Evolutionary conservation across 768 basidiomycete species (phyloP), one percentile per base, ranked within the genome.

Genomic region (Sutorius australiensis): DNA sequence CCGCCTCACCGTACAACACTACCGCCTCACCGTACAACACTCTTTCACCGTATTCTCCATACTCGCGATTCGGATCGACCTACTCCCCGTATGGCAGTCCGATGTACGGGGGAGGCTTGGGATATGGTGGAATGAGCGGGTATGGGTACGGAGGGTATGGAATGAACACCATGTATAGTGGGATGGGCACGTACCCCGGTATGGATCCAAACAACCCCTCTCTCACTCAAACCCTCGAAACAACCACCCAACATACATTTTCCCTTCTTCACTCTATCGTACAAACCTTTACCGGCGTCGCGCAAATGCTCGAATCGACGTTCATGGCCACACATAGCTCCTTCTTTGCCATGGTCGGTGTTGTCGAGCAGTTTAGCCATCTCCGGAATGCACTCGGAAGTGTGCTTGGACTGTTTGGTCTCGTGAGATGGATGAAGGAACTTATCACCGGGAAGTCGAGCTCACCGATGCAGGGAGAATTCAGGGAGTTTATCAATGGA

Each of bases 261-360:
- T 80, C 88, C 28, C 84, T 99, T 51, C 77, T 99, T 28, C 94
- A 98, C 61, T 91, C 89, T 11, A 87, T 99, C 66, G 95, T 99
- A 41, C 90, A 92, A 62, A 97, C 95, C 5, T 95, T 98, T 72
- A 79, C 85, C 0, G 95, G 95, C 21, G 86, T 99, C 56, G 87
- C 95, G 0, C 95, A 98, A 68, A 95, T 99, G 84, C 86, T 99
- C 65, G 95, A 98, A 70, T 87, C 84, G 32, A 98, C 95, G 6
- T 98, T 95, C 72, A 90, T 98, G 87, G 95, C 95, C 3, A 95
- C 93, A 0, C 93, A 95, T 69, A 92, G 90, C 0, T 89, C 86
- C 9, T 95, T 95, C 72, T 95, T 95, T 68, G 92, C 93, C 51
- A 93, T 95, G 87, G 92, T 95, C 46, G 91, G 92, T 56, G 95